Base-by-base conservation (phyloP, 1,284 basidiomycete species). In the Heterobasidion annosum region DNA sequence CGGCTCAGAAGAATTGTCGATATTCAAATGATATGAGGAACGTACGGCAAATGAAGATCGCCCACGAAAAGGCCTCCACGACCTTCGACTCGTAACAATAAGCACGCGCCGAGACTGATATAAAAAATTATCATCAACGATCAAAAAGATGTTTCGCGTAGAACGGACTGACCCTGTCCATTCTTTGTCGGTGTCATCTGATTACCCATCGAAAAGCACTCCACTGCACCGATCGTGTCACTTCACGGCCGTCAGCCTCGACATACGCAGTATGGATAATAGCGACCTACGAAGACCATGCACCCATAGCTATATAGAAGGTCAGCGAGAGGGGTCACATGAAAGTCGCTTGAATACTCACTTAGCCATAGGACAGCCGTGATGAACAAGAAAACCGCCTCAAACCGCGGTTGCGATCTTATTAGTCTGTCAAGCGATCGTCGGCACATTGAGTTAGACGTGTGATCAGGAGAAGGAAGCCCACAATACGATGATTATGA, bases 1-100 rank as follows among this genome's bases (percentile, higher is more conserved):
- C 50, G 35, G 48, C 37, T 55, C 40, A 59, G 57, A 40, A 52
- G 45, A 18, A 46, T 55, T 45, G 67, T 68, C 71, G 53, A 72
- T 68, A 54, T 69, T 55, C 57, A 71, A 56, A 48, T 73, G 18
- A n/a, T 12, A 15, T 12, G 16, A 18, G 35, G 8, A 15, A 76
- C 83, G 50, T 62, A 74, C 82, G 80, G 49, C 82, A 63, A 53
- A 73, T 72, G 62, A 90, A 90, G 53, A 79, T 70, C 64, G 79
- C 73, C 88, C 88, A 91, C 0, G 88, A 89, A 65, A 90, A 82
- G 1, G 84, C 86, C 61, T 88, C 78, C 42, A 88, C 75, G 53
- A 83, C 81, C 66, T 85, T 88, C 81, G 88, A 86, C 63, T 88
- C 78, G 65, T 87, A 85, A 65, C 88, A 91, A 59, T 78, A 88